Conservation (phyloP, 176 grass and related monocot species). For the Oryza rufipogon region DNA sequence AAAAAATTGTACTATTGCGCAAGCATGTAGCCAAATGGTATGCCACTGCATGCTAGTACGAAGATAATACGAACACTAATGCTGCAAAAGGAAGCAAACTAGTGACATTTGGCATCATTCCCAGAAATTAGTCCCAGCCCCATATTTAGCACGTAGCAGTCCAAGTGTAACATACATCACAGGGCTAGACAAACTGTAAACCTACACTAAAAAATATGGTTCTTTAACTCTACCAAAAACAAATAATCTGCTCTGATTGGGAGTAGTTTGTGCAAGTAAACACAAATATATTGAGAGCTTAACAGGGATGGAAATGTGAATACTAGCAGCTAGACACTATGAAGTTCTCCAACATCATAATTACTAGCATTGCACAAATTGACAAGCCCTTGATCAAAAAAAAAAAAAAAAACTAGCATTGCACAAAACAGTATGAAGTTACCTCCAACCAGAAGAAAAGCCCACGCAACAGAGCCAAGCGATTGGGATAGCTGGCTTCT, state of each 20-base stretch:
- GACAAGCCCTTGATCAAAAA: too few species aligned
- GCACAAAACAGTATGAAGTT: neutral
- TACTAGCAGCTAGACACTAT: neutral
- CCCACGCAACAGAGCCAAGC: constrained; percentile 70
- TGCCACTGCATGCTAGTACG: constrained; percentile 1
- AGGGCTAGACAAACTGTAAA: neutral
- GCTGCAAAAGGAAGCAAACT: constrained; percentile 21
- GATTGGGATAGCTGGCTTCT: constrained; percentile 17
- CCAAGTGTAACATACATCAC: too few species aligned
- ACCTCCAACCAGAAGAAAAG: constrained; percentile 84
- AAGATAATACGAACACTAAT: constrained; percentile 6
- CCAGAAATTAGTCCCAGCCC: neutral
- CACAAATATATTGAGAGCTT: neutral
- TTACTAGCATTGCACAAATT: neutral
- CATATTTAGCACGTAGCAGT: too few species aligned
- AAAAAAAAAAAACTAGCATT: neutral
- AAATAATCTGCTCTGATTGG: neutral
- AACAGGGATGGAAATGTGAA: neutral
- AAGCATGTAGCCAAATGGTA: constrained; percentile 2
- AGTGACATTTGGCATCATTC: neutral
- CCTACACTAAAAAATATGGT: constrained; percentile 19
- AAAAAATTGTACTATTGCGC: neutral
- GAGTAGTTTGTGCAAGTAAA: neutral
- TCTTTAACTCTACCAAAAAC: neutral
- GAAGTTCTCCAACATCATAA: neutral